phyloP scores from a whole-genome alignment of 108 stramenopile species.

The Stephanodiscus triporus region DNA sequence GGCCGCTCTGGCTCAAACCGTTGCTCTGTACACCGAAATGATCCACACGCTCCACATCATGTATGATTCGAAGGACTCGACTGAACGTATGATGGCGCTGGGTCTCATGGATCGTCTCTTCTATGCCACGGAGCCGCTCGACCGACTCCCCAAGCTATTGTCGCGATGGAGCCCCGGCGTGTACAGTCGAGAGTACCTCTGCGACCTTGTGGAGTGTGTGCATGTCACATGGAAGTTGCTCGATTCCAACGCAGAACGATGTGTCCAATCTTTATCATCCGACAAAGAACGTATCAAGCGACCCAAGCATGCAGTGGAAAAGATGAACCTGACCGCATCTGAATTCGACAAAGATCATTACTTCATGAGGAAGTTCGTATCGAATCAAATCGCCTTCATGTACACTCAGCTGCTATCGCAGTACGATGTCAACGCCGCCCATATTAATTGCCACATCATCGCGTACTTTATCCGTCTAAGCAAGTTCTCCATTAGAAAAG shows the following conservation, averaged over 20 bases:
- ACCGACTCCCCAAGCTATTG: slow-evolving; percentile 74
- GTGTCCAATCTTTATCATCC: slow-evolving; percentile 17
- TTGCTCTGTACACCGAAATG: slow-evolving; percentile 84
- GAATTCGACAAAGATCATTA: slow-evolving; percentile 77
- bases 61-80: slow-evolving; percentile 73
- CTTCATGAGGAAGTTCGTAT: slow-evolving; percentile 74
- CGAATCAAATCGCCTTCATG: slow-evolving; percentile 79
- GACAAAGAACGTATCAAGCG: slow-evolving; percentile 40
- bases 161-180: slow-evolving; percentile 75
- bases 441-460: slow-evolving; percentile 81
- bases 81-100: slow-evolving; percentile 82
- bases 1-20: slow-evolving; percentile 66
- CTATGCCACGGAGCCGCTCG: slow-evolving; percentile 77
- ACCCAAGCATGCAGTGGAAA: slow-evolving; percentile 54
- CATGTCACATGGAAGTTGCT: slow-evolving; percentile 81
- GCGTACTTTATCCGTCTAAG: slow-evolving; percentile 74
- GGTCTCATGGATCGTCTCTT: slow-evolving; percentile 87
- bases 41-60: slow-evolving; percentile 74
- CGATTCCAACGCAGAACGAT: slow-evolving; percentile 58
- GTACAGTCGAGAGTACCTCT: slow-evolving; percentile 76
- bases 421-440: slow-evolving; percentile 73
- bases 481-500: slow-evolving; percentile 55
- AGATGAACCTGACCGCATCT: slow-evolving; percentile 69
- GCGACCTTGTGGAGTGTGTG: slow-evolving; percentile 78
- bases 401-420: slow-evolving; percentile 79